phyloP scores from a whole-genome alignment of 2,329 filamentous ascomycete genomes.

The Fusarium subtropicale region DNA sequence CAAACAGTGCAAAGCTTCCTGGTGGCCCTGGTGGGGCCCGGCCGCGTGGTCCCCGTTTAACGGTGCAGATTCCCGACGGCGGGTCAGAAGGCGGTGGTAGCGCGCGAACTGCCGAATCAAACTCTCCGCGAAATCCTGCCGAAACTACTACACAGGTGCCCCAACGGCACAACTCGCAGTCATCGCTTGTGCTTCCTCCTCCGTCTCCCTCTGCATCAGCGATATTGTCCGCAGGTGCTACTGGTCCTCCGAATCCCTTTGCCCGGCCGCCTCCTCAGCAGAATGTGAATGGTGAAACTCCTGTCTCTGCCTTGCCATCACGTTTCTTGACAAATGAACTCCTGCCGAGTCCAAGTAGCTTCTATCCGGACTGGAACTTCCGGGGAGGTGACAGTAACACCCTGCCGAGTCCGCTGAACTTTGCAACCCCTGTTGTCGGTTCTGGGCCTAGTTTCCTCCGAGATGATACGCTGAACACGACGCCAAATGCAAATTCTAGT shows the following conservation, averaged over 20 bases:
- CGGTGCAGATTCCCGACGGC: slow-evolving; percentile 95
- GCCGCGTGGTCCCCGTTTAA: slow-evolving; percentile 82
- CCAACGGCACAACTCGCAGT: slow-evolving; percentile 67
- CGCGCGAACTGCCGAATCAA: slow-evolving; percentile 75
- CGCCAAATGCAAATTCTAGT: slow-evolving; percentile 29
- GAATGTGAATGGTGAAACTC: slow-evolving; percentile 70
- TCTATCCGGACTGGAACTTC: slow-evolving; percentile 93
- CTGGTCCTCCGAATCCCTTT: slow-evolving; percentile 94
- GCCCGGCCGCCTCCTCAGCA: slow-evolving; percentile 84
- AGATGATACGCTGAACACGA: slow-evolving; percentile 59
- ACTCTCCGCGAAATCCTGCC: slow-evolving; percentile 70
- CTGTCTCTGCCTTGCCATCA: slow-evolving; percentile 92
- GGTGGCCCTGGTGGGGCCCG: slow-evolving; percentile 70
- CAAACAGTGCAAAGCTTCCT: slow-evolving; percentile 77
- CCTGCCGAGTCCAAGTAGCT: slow-evolving; percentile 89
- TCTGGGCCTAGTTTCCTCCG: slow-evolving; percentile 72
- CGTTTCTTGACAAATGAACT: slow-evolving; percentile 90
- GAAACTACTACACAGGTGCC: slow-evolving; percentile 67
- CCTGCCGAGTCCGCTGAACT: slow-evolving; percentile 90
- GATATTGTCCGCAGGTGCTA: slow-evolving; percentile 88
- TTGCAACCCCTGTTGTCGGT: slow-evolving; percentile 81
- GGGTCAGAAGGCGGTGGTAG: slow-evolving; percentile 77
- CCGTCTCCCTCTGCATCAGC: slow-evolving; percentile 91
- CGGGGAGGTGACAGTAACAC: slow-evolving; percentile 80
- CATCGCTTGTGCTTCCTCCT: slow-evolving; percentile 84